Conservation (phyloP, 2,329 filamentous ascomycete species). For the Paraphaeosphaeria sporulosa region DNA sequence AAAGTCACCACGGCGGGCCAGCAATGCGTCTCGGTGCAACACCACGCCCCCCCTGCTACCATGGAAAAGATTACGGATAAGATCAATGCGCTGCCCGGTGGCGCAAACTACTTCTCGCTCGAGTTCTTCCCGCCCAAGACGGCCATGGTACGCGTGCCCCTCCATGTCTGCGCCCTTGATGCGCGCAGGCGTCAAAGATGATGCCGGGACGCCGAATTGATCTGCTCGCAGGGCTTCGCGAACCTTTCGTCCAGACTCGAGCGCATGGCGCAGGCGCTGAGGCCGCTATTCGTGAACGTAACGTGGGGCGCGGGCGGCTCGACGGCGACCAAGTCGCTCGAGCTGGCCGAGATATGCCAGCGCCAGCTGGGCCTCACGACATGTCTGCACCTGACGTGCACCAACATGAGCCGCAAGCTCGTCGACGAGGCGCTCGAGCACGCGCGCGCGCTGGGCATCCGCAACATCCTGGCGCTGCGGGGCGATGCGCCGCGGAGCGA, state of each 20-base stretch:
- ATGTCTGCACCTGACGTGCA: conserved; percentile 95
- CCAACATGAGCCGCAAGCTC: conserved; percentile 89
- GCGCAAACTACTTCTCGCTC: conserved; percentile 89
- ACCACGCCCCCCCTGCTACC: conserved; percentile 20
- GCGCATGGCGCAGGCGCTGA: conserved; percentile 90
- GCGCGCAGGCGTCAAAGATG: conserved; percentile 5
- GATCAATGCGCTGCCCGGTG: conserved; percentile 85
- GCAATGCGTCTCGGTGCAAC: conserved; percentile 37
- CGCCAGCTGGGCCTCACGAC: conserved; percentile 90
- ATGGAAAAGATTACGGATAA: conserved; percentile 85
- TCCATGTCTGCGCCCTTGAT: conserved; percentile 30
- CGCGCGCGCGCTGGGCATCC: conserved; percentile 86
- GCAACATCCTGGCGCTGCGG: conserved; percentile 90
- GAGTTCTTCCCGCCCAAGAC: conserved; percentile 99
- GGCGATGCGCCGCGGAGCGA: conserved; percentile 90
- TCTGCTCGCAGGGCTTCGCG: conserved; percentile 71
- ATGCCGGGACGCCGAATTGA: conserved; percentile 29
- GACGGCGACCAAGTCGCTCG: conserved; percentile 87
- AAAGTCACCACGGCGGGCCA: conserved; percentile 29
- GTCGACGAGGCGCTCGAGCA: conserved; percentile 91
- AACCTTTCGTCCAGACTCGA: conserved; percentile 93
- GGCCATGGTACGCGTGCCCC: conserved; percentile 68
- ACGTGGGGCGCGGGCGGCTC: conserved; percentile 98
- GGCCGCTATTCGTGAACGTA: conserved; percentile 93
- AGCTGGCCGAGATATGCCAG: conserved; percentile 94